Percentiles rank a stretch among this genome's conserved stretches.
Evolutionary conservation across 352 stramenopile genomes (phyloP).

Genomic region (Phytophthora fragariae): DNA sequence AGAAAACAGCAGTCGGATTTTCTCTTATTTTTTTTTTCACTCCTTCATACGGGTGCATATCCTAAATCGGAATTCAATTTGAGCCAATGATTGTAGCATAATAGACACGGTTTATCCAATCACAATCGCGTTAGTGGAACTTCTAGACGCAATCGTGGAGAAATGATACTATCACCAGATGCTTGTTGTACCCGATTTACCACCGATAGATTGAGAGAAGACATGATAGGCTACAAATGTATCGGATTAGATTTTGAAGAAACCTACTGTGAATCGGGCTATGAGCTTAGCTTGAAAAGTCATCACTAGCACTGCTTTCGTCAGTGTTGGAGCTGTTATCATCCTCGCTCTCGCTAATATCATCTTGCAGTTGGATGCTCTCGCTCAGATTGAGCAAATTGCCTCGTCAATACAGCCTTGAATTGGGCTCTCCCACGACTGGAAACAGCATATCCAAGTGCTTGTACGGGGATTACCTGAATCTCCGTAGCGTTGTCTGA

Average conservation of each 20-base stretch:
- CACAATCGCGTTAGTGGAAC: neutral
- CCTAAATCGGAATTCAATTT: neutral
- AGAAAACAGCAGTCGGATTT: neutral
- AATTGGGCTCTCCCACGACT: neutral
- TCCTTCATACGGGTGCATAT: neutral
- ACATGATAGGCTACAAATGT: neutral
- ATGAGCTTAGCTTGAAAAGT: neutral
- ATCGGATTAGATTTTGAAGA: neutral
- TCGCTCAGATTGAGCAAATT: neutral
- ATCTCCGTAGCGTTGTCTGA: no score
- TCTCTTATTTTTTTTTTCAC: neutral
- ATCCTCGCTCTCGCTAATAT: no score
- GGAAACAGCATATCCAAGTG: no score
- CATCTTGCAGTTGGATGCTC: no score
- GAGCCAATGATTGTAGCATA: neutral
- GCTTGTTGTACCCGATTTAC: no score
- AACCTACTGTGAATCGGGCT: neutral
- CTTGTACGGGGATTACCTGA: no score
- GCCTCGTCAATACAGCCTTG: no score
- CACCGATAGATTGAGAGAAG: neutral
- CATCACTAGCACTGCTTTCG: neutral
- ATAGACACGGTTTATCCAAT: neutral
- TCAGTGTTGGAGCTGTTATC: neutral
- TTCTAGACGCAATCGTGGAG: neutral
- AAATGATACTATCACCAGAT: neutral